phyloP scores from a whole-genome alignment of 1,139 yeast genomes.

The Geotrichum australiense region DNA sequence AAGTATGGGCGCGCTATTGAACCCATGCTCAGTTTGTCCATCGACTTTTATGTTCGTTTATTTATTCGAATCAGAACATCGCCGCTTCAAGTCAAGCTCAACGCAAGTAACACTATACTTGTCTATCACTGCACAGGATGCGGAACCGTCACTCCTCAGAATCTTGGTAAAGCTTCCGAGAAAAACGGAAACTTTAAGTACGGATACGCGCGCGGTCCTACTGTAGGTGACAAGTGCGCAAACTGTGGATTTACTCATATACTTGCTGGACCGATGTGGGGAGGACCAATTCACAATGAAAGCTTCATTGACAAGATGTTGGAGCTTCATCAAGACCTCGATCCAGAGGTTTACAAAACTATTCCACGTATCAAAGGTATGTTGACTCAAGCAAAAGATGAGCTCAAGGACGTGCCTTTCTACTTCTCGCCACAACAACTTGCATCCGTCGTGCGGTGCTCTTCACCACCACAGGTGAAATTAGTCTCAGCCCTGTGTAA shows the following conservation, averaged over 20 bases:
- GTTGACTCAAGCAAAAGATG: slow-evolving; percentile 75
- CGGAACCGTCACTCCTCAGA: slow-evolving; percentile 63
- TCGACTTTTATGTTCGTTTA: slow-evolving; percentile 86
- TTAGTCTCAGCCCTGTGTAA: slow-evolving; percentile 80
- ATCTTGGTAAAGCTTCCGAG: slow-evolving; percentile 47
- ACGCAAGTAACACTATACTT: slow-evolving; percentile 59
- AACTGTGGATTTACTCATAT: slow-evolving; percentile 67
- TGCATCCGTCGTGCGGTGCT: slow-evolving; percentile 66
- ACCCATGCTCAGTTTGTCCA: slow-evolving; percentile 76
- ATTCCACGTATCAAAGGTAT: slow-evolving; percentile 81
- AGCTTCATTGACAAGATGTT: slow-evolving; percentile 61
- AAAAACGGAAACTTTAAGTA: slow-evolving; percentile 41
- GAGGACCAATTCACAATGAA: slow-evolving; percentile 63
- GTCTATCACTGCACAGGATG: slow-evolving; percentile 87
- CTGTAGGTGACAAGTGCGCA: slow-evolving; percentile 49
- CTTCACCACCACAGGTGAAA: slow-evolving; percentile 72
- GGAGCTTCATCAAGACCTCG: slow-evolving; percentile 45
- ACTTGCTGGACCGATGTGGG: slow-evolving; percentile 97
- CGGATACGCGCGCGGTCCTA: slow-evolving; percentile 52
- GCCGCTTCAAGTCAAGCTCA: slow-evolving; percentile 75
- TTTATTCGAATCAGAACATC: slow-evolving; percentile 70
- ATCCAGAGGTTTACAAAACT: slow-evolving; percentile 60
- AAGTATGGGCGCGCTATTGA: slow-evolving; percentile 80
- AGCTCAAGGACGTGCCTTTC: slow-evolving; percentile 58
- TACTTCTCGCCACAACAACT: slow-evolving; percentile 55